phyloP scores from a whole-genome alignment of 129 eudicot species.

The Tagetes patula region DNA sequence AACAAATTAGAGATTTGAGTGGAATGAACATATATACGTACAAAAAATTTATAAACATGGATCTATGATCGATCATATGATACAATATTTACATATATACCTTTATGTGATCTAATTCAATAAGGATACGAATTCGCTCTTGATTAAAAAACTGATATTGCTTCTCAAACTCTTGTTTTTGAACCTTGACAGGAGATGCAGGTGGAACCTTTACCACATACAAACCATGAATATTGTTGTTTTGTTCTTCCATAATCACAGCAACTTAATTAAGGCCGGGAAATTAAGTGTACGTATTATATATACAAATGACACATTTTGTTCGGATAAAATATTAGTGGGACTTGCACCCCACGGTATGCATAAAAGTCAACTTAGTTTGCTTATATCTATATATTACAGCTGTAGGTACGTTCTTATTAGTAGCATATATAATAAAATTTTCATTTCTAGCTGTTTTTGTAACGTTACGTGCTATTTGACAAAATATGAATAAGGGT shows the following conservation, averaged over 20 bases:
- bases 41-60: background rate
- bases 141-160: slow-evolving; percentile 20
- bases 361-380: slow-evolving; percentile 15
- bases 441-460: too few relatives aligned
- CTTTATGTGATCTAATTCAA: slow-evolving; percentile 20
- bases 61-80: too few relatives aligned
- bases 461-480: too few relatives aligned
- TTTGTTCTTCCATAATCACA: slow-evolving; percentile 1
- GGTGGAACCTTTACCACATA: slow-evolving; percentile 15
- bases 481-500: too few relatives aligned
- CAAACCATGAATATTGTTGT: background rate
- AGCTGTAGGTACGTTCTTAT: too few relatives aligned
- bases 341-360: slow-evolving; percentile 29
- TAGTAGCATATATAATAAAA: too few relatives aligned
- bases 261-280: background rate
- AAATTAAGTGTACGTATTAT: background rate
- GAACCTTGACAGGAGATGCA: background rate
- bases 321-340: background rate
- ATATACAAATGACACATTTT: background rate
- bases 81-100: background rate
- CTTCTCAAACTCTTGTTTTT: slow-evolving; percentile 4
- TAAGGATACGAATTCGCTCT: background rate
- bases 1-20: background rate
- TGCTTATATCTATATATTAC: too few relatives aligned
- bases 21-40: background rate